phyloP scores from a whole-genome alignment of 2,329 filamentous ascomycete species.

The Hypoxylon sp. region DNA sequence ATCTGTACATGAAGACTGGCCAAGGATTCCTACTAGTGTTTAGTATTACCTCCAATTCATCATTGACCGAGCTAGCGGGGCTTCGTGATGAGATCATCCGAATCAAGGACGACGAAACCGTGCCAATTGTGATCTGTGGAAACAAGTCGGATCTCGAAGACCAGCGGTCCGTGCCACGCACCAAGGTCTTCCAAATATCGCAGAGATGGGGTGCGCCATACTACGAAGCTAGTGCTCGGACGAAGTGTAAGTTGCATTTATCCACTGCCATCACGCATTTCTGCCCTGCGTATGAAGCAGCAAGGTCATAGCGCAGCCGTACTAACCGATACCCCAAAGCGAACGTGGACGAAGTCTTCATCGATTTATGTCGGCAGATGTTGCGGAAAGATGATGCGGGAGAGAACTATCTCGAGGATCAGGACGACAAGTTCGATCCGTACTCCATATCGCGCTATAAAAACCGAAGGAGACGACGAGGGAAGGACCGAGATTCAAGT shows the following conservation, averaged over 20 bases:
- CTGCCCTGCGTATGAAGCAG: slow-evolving; percentile 1
- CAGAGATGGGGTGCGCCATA: slow-evolving; percentile 90
- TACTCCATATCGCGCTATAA: slow-evolving; percentile 46
- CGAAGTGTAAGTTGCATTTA: slow-evolving; percentile 64
- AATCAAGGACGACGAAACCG: slow-evolving; percentile 86
- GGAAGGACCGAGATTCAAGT: slow-evolving; percentile 38
- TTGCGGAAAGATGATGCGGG: slow-evolving; percentile 73
- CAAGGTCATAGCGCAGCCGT: background rate
- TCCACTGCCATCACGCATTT: slow-evolving; percentile 11
- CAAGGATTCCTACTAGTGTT: slow-evolving; percentile 93
- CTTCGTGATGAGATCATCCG: slow-evolving; percentile 89
- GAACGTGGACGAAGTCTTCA: slow-evolving; percentile 91
- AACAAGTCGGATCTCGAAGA: slow-evolving; percentile 94
- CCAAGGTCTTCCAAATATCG: slow-evolving; percentile 83
- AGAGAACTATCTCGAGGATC: slow-evolving; percentile 51
- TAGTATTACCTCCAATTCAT: slow-evolving; percentile 85
- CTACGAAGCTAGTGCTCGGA: slow-evolving; percentile 87
- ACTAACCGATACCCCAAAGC: slow-evolving; percentile 51
- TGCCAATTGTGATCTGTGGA: slow-evolving; percentile 88
- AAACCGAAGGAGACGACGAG: slow-evolving; percentile 46
- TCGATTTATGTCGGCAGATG: slow-evolving; percentile 85
- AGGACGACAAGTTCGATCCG: slow-evolving; percentile 55
- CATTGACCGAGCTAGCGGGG: slow-evolving; percentile 81
- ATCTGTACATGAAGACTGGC: slow-evolving; percentile 92
- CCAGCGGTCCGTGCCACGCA: slow-evolving; percentile 78